Evolutionary conservation across 106 monocot genomes (phyloP), one percentile per base, ranked within the genome.

Genomic region (Posidonia australis): DNA sequence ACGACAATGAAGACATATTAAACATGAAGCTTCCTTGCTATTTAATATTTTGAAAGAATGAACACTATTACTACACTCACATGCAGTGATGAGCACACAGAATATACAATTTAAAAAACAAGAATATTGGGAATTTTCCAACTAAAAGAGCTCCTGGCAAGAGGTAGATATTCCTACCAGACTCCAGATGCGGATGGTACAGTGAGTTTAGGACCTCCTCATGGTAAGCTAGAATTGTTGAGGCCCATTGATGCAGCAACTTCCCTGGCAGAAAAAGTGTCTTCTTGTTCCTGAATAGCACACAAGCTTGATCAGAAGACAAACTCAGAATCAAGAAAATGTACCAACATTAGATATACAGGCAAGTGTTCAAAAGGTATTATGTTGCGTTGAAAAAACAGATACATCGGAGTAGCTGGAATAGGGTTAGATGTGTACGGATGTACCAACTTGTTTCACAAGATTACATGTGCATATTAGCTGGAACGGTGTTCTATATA

Each of bases 241-340:
- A 79, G 71, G 14, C 77, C 92, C 79, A 92, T 77, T 19, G 80
- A 76, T 58, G 72, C 71, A 51, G 86, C 81, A 26, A 80, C 68
- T 78, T 87, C 87, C 70, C 62, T 78, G 0, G 88, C 68, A 36
- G 83, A 51, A 23, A 88, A 74, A 41, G 67, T 58, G 18, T 79
- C 82, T 13, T 77, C 86, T 77, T 82, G 82, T 62, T 82, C 89
- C 89, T 90, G 58, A 42, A 51, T 29, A 64, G 62, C 2, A 58
- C 14, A 69, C 57, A 77, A 5, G 65, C 5, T n/a, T 30, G 9
- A 16, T 51, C 28, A 66, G 30, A 25, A 24, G 16, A n/a, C n/a
- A n/a, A 45, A 21, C 11, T 55, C 11, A 20, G 19, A 55, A 55
- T 2, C 5, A 0, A 23, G 10, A 21, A 4, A 4, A 55, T 0